phyloP scores from a whole-genome alignment of 208 protist species.

The Vickermania spadyakhi region DNA sequence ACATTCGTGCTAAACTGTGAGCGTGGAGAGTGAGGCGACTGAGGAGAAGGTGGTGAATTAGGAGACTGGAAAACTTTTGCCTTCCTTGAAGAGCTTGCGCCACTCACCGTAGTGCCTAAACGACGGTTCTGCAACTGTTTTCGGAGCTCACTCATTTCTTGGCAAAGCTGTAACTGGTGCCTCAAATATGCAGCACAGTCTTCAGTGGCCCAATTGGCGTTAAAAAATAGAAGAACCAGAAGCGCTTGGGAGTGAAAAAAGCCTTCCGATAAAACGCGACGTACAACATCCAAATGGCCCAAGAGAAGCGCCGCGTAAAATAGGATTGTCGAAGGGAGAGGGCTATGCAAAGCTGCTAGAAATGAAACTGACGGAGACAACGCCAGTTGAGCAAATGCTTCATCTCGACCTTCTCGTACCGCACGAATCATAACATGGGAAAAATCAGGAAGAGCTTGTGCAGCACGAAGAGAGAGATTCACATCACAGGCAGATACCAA shows the following conservation, averaged over 20 bases:
- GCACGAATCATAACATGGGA: conserved; percentile 54
- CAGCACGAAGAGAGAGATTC: conserved; percentile 19
- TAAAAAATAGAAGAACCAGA: conserved; percentile 45
- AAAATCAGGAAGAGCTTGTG: conserved; percentile 62
- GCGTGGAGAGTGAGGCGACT: background rate
- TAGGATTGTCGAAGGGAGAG: conserved; percentile 19
- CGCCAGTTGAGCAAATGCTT: conserved; percentile 44
- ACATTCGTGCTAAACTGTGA: background rate
- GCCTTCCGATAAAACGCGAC: conserved; percentile 35
- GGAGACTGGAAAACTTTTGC: no score
- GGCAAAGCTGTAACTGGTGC: background rate
- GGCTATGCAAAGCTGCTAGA: conserved; percentile 25
- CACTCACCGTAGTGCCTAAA: background rate
- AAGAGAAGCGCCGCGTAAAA: conserved; percentile 58
- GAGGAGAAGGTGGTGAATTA: background rate
- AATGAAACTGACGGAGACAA: conserved; percentile 58
- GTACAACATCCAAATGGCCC: conserved; percentile 54
- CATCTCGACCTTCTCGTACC: conserved; percentile 41
- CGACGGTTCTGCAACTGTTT: background rate
- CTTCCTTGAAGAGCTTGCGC: background rate
- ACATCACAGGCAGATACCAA: conserved; percentile 57
- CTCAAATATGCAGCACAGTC: background rate
- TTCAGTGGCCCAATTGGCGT: conserved; percentile 15
- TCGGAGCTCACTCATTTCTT: background rate
- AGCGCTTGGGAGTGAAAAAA: conserved; percentile 62